Conservation (phyloP, 192 early-diverging fungal genomes). For the Piromyces sp. region DNA sequence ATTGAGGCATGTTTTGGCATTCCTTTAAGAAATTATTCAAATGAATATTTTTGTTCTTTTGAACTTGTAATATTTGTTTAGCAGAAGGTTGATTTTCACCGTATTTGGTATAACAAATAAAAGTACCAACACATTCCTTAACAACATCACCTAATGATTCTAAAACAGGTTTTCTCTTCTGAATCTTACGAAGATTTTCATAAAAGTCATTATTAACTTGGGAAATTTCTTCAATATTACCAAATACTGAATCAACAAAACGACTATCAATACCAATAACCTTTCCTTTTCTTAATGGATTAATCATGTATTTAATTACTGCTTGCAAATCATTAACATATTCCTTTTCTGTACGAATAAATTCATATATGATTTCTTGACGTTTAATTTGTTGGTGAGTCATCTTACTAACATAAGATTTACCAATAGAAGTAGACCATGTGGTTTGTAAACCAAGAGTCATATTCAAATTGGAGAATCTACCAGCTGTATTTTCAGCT, state of each 20-base stretch:
- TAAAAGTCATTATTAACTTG: background rate
- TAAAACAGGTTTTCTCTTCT: background rate
- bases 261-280: background rate
- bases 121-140: background rate
- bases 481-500: background rate
- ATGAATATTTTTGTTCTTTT: background rate
- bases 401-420: constrained; percentile 8
- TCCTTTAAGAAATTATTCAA: background rate
- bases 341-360: constrained; percentile 78
- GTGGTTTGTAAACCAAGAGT: background rate
- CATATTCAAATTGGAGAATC: background rate
- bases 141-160: background rate
- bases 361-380: constrained; percentile 84
- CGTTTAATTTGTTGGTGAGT: constrained; percentile 61
- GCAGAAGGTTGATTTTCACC: background rate
- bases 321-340: constrained; percentile 77
- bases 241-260: background rate
- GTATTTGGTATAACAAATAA: background rate
- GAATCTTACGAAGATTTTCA: background rate
- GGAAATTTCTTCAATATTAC: background rate
- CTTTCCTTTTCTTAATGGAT: background rate
- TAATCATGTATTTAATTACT: constrained; percentile 23
- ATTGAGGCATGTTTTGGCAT: background rate
- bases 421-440: background rate
- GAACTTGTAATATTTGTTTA: background rate